Evolutionary conservation across 2,329 filamentous ascomycete species (phyloP), one percentile per base, ranked within the genome.

Genomic region (Scedosporium dehoogii): DNA sequence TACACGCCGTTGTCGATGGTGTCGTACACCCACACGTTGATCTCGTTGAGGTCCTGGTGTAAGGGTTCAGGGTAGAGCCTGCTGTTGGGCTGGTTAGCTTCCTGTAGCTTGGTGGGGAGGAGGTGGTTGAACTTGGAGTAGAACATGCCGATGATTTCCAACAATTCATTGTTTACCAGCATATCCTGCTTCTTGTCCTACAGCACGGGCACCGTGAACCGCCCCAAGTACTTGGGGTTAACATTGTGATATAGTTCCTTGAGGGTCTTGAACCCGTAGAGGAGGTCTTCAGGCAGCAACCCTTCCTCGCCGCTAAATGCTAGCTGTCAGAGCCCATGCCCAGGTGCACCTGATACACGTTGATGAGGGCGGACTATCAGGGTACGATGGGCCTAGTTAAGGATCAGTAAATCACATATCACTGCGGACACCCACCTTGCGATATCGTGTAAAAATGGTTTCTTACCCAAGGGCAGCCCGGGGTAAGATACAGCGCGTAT

Each of bases 141-240:
- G 65, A 94, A 78, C 88, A 93, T 92, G 66, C 90, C 83, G 68
- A 94, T 91, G 67, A 94, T 93, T 72, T 94, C 91, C 60, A 85
- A 84, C 62, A 86, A 89, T 77, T 94, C 91, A 66, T 96, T 96
- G 79, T 84, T 92, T 55, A 94, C 90, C 66, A 93, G 89, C 14
- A 80, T 83, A 58, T 86, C 82, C 27, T 79, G 78, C 71, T 87
- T 84, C 71, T 85, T 87, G 67, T 90, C 87, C 78, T 84, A 90
- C 9, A 92, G 78, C 0, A 87, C 85, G 0, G 89, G 89, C 1
- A 92, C 89, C 0, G 89, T 92, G 70, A 88, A 90, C 7, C 89
- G 81, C 0, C 88, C 88, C 0, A 75, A 73, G 25, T 91, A 94
- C 61, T 86, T 77, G 0, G 85, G 82, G 65, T 90, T 81, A 29